Evolutionary conservation across 257 asterid genomes (phyloP), one percentile per base, ranked within the genome.

Genomic region (Coffea canephora): DNA sequence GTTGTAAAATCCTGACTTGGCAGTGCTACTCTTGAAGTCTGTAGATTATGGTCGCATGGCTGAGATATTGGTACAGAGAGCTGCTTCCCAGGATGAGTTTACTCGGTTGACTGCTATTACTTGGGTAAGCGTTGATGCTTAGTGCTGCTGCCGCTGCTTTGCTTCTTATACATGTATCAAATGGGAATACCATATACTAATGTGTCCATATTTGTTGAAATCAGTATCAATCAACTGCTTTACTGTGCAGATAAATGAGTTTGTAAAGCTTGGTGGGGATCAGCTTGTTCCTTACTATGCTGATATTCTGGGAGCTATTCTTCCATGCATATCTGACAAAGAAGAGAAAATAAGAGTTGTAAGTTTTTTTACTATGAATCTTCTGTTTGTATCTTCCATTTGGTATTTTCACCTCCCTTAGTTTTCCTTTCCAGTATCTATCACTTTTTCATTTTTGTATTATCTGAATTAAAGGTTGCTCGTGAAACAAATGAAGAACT

Each of bases 21-120:
- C 55, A 82, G 61, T 84, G 81, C 69, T 82, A 68, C 80, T 81
- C 81, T 87, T 91, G 86, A 88, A 96, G 99, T 96, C 98, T 87
- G 99, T 96, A 89, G 99, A 96, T 92, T 96, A 96, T 87, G 98
- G 99, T 82, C 98, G 98, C 86, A 96, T 96, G 99, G 96, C 98
- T 80, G 99, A 96, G 88, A 96, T 96, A 84, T 84, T 96, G 87
- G 97, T 96, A 57, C 97, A 96, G 81, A 91, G 99, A 85, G 99
- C 98, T 73, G 90, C 94, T 86, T 89, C 98, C 31, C 83, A 88
- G 77, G 98, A 96, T 89, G 99, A 94, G 85, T 96, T 94, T 86
- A 96, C 99, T 80, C 90, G 97, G 73, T 78, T 94, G 89, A 96
- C 99, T 79, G 96, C 99, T 78, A 91, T 96, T 80, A 96, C 96